phyloP scores from a whole-genome alignment of 2,329 filamentous ascomycete species.

The Diplodia corticola region DNA sequence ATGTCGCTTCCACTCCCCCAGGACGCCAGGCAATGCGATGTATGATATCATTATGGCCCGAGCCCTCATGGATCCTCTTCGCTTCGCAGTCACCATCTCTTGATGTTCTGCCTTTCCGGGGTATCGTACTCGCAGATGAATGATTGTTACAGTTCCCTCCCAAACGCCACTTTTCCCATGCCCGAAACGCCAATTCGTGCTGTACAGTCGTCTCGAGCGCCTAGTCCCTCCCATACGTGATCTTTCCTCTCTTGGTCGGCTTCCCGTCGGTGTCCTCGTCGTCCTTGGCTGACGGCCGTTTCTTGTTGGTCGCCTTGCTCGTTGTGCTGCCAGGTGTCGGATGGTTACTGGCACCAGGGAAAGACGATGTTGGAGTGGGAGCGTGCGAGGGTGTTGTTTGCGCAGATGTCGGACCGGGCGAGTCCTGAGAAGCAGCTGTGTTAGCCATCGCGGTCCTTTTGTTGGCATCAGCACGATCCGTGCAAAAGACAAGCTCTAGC shows the following conservation, averaged over 20 bases:
- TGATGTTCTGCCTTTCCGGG: constrained; percentile 11
- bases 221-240: constrained; percentile 49
- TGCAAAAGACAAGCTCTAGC: neutral
- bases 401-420: constrained; percentile 41
- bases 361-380: constrained; percentile 50
- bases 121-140: constrained; percentile 21
- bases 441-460: constrained; percentile 13
- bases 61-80: constrained; percentile 7
- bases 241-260: constrained; percentile 50
- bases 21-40: constrained; percentile 13
- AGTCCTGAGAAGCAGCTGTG: constrained; percentile 34
- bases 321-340: constrained; percentile 40
- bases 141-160: constrained; percentile 11
- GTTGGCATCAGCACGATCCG: constrained; percentile 1
- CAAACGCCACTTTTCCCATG: constrained; percentile 9
- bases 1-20: constrained; percentile 7
- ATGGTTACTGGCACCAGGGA: constrained; percentile 46
- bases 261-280: constrained; percentile 51
- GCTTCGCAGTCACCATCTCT: constrained; percentile 1
- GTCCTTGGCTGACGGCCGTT: constrained; percentile 47
- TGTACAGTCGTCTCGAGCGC: neutral
- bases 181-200: constrained; percentile 6
- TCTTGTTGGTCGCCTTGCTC: constrained; percentile 40
- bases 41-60: constrained; percentile 9
- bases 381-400: constrained; percentile 48